Percentiles rank a stretch among this genome's conserved stretches.
Conservation (phyloP, 2,329 filamentous ascomycete genomes). For the Ophiostoma australiae region DNA sequence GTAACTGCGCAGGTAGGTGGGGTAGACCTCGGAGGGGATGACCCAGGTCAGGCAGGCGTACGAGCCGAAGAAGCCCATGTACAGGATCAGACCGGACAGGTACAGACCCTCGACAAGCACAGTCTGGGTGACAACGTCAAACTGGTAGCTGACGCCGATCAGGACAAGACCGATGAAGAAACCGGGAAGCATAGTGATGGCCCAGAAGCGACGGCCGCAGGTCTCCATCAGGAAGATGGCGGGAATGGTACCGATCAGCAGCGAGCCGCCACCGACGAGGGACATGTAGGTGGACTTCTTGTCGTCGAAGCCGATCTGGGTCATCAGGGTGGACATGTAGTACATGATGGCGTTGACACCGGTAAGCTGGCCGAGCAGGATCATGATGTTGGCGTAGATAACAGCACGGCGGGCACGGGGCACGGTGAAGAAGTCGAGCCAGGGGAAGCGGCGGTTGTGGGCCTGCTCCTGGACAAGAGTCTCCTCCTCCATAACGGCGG, state of each 20-base stretch:
- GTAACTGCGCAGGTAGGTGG: conserved; percentile 66
- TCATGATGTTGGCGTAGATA: conserved; percentile 65
- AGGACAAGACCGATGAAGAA: conserved; percentile 66
- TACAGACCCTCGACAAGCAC: conserved; percentile 55
- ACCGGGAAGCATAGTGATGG: conserved; percentile 63
- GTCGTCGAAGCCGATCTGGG: conserved; percentile 60
- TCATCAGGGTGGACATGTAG: conserved; percentile 66
- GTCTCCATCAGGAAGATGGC: conserved; percentile 67
- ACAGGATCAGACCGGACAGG: conserved; percentile 61
- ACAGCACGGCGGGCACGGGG: conserved; percentile 62
- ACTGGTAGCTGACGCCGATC: conserved; percentile 60
- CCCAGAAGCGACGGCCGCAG: conserved; percentile 70
- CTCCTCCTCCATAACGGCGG: conserved; percentile 55
- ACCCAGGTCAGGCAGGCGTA: conserved; percentile 63
- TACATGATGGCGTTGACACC: conserved; percentile 68
- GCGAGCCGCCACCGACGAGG: conserved; percentile 62
- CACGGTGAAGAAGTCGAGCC: conserved; percentile 69
- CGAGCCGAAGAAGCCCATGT: conserved; percentile 64
- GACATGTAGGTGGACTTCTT: conserved; percentile 67
- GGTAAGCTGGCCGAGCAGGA: conserved; percentile 64
- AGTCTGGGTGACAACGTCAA: conserved; percentile 44
- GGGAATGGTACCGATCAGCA: conserved; percentile 63
- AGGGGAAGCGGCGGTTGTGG: conserved; percentile 55
- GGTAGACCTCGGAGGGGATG: conserved; percentile 64
- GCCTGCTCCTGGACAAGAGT: conserved; percentile 47